Conservation (phyloP, 306 rosid genomes). For the barrel medic (Medicago truncatula) region DNA sequence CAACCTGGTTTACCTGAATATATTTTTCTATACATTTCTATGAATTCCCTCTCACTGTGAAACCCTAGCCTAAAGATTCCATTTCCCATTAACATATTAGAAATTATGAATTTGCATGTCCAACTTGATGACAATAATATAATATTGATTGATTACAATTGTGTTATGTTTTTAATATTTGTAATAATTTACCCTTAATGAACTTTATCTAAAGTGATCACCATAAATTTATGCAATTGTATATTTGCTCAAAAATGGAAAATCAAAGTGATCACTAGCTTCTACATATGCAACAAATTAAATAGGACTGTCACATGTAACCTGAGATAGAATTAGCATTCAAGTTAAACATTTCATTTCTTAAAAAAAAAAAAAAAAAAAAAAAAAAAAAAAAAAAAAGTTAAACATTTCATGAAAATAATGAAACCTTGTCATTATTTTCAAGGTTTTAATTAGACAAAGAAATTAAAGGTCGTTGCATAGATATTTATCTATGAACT, state of each 20-base stretch:
- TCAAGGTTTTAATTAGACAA: conserved; percentile 32
- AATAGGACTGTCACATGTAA: conserved; percentile 26
- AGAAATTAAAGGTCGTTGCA: conserved; percentile 28
- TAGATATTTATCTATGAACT: conserved; percentile 34
- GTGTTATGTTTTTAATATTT: conserved; percentile 20
- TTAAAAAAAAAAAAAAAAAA: neutral
- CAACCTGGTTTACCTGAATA: conserved; percentile 14
- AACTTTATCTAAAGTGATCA: neutral
- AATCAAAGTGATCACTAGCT: conserved; percentile 20
- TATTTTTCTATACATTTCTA: conserved; percentile 22
- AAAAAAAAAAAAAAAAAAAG: conserved; percentile 16
- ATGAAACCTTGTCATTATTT: conserved; percentile 41
- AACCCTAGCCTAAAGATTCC: conserved; percentile 37
- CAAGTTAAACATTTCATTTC: conserved; percentile 39
- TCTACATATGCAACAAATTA: conserved; percentile 23
- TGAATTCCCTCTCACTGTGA: conserved; percentile 29
- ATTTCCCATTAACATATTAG: conserved; percentile 11
- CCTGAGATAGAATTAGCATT: conserved; percentile 36
- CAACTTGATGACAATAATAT: conserved; percentile 32
- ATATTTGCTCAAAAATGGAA: conserved; percentile 5
- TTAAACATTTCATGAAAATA: conserved; percentile 39
- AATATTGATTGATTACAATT: neutral
- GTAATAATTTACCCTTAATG: conserved; percentile 14
- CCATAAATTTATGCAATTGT: neutral
- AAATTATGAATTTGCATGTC: neutral